Percentiles rank a stretch among this genome's conserved stretches.
phyloP scores from a whole-genome alignment of 1,284 basidiomycete genomes.

The Thelephora terrestris region DNA sequence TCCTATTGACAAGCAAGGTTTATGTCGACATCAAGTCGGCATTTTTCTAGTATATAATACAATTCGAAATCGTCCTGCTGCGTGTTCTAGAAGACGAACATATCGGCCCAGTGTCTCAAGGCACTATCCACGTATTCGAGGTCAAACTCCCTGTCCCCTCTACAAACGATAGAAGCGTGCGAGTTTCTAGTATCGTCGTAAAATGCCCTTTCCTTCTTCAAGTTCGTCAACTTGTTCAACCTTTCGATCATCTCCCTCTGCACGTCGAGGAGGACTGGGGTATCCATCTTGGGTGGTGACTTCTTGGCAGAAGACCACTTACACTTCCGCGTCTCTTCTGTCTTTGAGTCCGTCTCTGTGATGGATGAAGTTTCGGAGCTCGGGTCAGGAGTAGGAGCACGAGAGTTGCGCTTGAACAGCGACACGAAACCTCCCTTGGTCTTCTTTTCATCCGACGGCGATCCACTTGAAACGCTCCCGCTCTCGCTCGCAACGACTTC shows the following conservation, averaged over 20 bases:
- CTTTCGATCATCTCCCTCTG: constrained; percentile 41
- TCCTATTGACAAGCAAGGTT: no score
- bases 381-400: no score
- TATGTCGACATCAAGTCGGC: no score
- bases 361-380: no score
- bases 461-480: background rate
- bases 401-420: no score
- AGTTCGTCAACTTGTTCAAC: constrained; percentile 56
- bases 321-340: no score
- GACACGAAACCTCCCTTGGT: background rate
- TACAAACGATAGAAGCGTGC: constrained; percentile 59
- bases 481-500: background rate
- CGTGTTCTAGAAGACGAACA: constrained; percentile 40
- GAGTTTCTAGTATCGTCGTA: constrained; percentile 49
- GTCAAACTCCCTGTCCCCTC: constrained; percentile 51
- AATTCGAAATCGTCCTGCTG: no score
- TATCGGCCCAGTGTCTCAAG: constrained; percentile 59
- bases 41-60: no score
- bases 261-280: constrained; percentile 40
- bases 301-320: background rate
- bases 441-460: background rate
- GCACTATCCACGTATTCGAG: constrained; percentile 48
- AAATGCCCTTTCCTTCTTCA: constrained; percentile 59
- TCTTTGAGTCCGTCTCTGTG: no score
- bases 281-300: background rate